phyloP scores from a whole-genome alignment of 2,329 filamentous ascomycete species.

The Colletotrichum phormii region DNA sequence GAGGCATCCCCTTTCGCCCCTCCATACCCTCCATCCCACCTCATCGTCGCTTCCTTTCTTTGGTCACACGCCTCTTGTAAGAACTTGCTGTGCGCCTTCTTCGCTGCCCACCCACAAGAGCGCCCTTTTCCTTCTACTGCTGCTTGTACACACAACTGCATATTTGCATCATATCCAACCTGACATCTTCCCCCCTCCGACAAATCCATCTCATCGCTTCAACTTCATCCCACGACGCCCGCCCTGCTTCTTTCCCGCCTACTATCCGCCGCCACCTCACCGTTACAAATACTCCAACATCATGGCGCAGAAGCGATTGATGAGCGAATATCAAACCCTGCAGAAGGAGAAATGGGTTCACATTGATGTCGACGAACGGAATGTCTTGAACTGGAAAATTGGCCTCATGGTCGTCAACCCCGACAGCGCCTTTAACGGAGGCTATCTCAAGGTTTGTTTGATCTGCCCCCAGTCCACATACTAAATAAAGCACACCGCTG shows the following conservation, averaged over 20 bases:
- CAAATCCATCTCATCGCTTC: neutral
- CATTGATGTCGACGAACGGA: conserved; percentile 86
- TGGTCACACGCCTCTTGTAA: conserved; percentile 28
- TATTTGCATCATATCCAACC: neutral
- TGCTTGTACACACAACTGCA: neutral
- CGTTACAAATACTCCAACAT: conserved; percentile 29
- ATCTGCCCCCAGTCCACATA: neutral
- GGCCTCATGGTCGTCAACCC: conserved; percentile 93
- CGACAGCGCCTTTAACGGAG: conserved; percentile 91
- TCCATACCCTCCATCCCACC: conserved; percentile 26
- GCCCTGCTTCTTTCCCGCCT: neutral
- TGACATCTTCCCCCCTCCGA: neutral
- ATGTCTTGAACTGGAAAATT: conserved; percentile 88
- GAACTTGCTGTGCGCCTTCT: neutral
- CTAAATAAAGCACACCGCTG: neutral
- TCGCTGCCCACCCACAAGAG: neutral
- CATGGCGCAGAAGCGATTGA: conserved; percentile 78
- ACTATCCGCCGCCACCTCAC: neutral
- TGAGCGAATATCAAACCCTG: conserved; percentile 87
- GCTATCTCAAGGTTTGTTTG: conserved; percentile 79
- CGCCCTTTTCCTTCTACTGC: neutral
- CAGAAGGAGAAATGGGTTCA: conserved; percentile 94
- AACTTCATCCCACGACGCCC: neutral
- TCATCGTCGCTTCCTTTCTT: neutral
- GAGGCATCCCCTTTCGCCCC: conserved; percentile 30